Conservation (phyloP, 2,329 filamentous ascomycete species). For the Exutisphaerella laricina region DNA sequence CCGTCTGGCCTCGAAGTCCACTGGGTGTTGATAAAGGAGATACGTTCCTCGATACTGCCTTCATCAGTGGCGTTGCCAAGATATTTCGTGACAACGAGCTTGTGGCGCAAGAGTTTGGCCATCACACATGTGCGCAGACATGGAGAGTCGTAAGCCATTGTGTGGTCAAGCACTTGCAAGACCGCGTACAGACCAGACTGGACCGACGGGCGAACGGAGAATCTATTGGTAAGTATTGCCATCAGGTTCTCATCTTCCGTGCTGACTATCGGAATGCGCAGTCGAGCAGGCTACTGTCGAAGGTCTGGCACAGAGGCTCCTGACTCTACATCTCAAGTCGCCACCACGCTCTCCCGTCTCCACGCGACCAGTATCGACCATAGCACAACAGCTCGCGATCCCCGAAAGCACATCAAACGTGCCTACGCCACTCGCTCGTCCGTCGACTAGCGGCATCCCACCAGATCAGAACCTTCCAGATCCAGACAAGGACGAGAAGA, state of each 20-base stretch:
- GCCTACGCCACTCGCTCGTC: conserved; percentile 49
- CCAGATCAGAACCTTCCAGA: conserved; percentile 24
- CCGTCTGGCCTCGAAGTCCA: conserved; percentile 3
- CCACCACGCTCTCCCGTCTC: conserved; percentile 13
- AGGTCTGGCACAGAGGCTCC: conserved; percentile 9
- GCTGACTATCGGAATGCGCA: neutral
- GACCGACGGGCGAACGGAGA: neutral
- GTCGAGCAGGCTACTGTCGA: conserved; percentile 4
- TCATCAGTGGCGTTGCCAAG: conserved; percentile 16
- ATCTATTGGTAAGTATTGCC: conserved; percentile 3
- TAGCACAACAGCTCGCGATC: conserved; percentile 22
- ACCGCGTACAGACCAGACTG: conserved; percentile 18
- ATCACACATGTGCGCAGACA: conserved; percentile 50
- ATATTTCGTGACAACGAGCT: conserved; percentile 16
- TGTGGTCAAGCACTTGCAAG: conserved; percentile 45
- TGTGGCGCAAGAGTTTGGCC: conserved; percentile 29
- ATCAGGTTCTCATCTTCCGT: too few relatives aligned
- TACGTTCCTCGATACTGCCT: neutral
- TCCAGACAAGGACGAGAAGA: conserved; percentile 21
- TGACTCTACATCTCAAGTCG: neutral
- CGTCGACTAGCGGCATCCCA: conserved; percentile 22
- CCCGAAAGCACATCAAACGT: conserved; percentile 48
- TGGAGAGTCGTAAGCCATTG: conserved; percentile 53
- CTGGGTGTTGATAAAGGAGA: conserved; percentile 4
- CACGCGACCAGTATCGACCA: conserved; percentile 20